Base-by-base conservation (phyloP, 2,329 filamentous ascomycete species). In the Diaporthe vaccinii region DNA sequence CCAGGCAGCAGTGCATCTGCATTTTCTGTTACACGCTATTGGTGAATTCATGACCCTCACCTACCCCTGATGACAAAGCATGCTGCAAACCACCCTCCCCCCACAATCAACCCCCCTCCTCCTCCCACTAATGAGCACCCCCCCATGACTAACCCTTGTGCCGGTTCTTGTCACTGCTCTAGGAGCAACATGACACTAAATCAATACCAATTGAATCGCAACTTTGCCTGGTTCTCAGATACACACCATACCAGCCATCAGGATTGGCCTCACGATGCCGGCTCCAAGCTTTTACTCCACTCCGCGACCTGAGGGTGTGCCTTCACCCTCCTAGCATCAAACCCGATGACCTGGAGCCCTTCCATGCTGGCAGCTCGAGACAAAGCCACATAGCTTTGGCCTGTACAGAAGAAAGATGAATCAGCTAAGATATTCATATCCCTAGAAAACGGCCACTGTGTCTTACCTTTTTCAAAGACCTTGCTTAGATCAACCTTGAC, bases 351-450 rank as follows among this genome's bases (percentile, higher is more conserved):
- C 28, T 76, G 72, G 7, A 76, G 72, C 22, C 75, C 75, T 51
- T 72, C 68, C 59, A 76, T 28, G 44, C 67, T 61, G 12, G 75
- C 59, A 17, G 75, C 72, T 34, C 75, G 75, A 41, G 75, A 76
- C 49, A 76, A 36, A 2, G 75, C 75, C 31, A 76, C 75, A 49
- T 76, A 76, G 36, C 72, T 76, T 22, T 76, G 75, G 3, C 75
- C 75, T 76, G n/a, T 2, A 41, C 6, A 9, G 4, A 0, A 15
- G 4, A 14, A 1, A 7, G 1, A 41, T 6, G n/a, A 12, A 31
- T 58, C 25, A 71, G 68, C 51, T 7, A 1, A 5, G 2, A 2
- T 4, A 0, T 44, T 9, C 2, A 7, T 12, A 28, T 34, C 2
- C 25, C 4, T 15, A 17, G n/a, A 58, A 0, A 3, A 36, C 28